Conservation (phyloP, 352 stramenopile species). For the Phytophthora constricta region DNA sequence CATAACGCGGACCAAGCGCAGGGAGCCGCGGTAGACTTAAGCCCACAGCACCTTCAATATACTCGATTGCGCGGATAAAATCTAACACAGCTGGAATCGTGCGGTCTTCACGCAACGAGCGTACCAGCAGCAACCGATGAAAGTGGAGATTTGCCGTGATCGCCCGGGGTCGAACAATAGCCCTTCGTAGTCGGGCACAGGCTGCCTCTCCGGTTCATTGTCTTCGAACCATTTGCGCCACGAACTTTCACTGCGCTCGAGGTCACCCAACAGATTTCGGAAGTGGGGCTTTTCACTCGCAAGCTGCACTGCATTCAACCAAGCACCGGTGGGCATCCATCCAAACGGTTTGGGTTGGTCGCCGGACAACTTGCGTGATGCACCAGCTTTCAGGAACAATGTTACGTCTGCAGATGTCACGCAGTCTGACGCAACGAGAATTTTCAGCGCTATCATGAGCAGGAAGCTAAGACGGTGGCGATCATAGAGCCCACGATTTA, state of each 20-base stretch:
- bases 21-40: slow-evolving; percentile 48
- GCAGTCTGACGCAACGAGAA: slow-evolving; percentile 72
- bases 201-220: slow-evolving; percentile 72
- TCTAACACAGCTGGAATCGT: slow-evolving; percentile 73
- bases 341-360: slow-evolving; percentile 77
- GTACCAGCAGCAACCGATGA: slow-evolving; percentile 71
- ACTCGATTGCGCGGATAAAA: slow-evolving; percentile 71
- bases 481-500: slow-evolving; percentile 81
- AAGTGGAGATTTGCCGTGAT: slow-evolving; percentile 77
- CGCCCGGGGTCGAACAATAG: slow-evolving; percentile 67
- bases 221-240: slow-evolving; percentile 85
- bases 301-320: slow-evolving; percentile 79
- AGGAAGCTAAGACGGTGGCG: slow-evolving; percentile 79
- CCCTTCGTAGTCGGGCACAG: slow-evolving; percentile 72
- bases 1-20: slow-evolving; percentile 66
- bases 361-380: slow-evolving; percentile 60
- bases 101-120: slow-evolving; percentile 74
- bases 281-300: slow-evolving; percentile 71
- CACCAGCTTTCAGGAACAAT: slow-evolving; percentile 76
- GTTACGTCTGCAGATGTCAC: slow-evolving; percentile 64
- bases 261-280: slow-evolving; percentile 61
- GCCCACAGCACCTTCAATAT: slow-evolving; percentile 50
- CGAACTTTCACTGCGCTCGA: slow-evolving; percentile 72
- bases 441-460: slow-evolving; percentile 75
- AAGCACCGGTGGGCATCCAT: slow-evolving; percentile 71